Percentiles rank a stretch among this genome's conserved stretches.
Evolutionary conservation across 2,329 filamentous ascomycete genomes (phyloP).

Genomic region (Neocatenulostroma microsporum): DNA sequence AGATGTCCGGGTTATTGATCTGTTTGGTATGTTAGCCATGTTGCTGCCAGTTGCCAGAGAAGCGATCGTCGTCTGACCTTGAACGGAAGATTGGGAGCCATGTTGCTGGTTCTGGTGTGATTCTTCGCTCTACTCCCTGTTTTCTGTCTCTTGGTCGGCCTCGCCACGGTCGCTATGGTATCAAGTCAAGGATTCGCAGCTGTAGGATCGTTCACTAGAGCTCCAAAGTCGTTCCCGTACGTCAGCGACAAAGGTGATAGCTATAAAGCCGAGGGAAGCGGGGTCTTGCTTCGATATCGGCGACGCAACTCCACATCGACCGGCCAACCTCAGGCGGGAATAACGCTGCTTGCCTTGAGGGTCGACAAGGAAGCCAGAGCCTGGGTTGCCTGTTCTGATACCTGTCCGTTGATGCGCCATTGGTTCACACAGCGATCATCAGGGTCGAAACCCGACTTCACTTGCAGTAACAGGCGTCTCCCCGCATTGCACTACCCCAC

Average conservation of each 20-base stretch:
- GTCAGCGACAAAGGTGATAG: neutral
- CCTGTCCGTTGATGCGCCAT: neutral
- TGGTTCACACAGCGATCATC: too few relatives aligned
- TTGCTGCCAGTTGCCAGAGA: neutral
- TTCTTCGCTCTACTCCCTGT: neutral
- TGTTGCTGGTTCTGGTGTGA: slow-evolving; percentile 9
- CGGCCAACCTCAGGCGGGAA: too few relatives aligned
- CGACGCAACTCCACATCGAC: neutral
- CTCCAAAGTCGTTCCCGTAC: neutral
- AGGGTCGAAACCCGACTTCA: too few relatives aligned
- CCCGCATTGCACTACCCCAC: too few relatives aligned
- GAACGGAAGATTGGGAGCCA: slow-evolving; percentile 36
- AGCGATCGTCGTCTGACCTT: slow-evolving; percentile 35
- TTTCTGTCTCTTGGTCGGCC: slow-evolving; percentile 13
- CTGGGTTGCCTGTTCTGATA: too few relatives aligned
- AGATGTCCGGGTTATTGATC: slow-evolving; percentile 48
- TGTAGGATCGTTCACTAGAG: too few relatives aligned
- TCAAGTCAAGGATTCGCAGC: too few relatives aligned
- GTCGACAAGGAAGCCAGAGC: neutral
- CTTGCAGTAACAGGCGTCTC: too few relatives aligned
- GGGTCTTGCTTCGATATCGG: neutral
- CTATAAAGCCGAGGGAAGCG: neutral
- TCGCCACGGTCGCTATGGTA: slow-evolving; percentile 9
- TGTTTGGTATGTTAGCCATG: slow-evolving; percentile 18
- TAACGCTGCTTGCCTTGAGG: neutral